Evolutionary conservation across 768 basidiomycete species (phyloP).

Genomic region (Leccinum incarnatum): DNA sequence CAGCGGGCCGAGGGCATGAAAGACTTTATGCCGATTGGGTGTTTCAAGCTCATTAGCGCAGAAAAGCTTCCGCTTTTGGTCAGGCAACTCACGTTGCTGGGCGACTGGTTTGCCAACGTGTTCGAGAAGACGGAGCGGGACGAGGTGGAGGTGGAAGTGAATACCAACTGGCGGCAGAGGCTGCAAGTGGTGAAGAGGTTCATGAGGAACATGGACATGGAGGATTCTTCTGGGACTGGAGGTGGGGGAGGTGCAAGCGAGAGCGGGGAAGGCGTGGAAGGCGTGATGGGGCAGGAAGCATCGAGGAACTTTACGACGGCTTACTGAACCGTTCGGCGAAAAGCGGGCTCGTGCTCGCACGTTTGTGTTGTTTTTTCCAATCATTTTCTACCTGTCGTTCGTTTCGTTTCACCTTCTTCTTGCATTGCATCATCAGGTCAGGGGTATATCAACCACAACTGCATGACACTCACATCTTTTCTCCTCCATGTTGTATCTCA

Average conservation of each 20-base stretch:
- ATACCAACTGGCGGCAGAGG: conserved; percentile 86
- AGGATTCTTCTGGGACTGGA: conserved; percentile 13
- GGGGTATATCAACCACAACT: conserved; percentile 9
- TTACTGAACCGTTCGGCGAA: conserved; percentile 34
- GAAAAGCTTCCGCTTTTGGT: conserved; percentile 83
- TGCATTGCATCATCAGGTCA: conserved; percentile 10
- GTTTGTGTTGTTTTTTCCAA: neutral
- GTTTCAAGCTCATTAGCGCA: conserved; percentile 92
- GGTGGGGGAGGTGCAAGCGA: conserved; percentile 16
- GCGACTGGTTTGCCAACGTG: conserved; percentile 88
- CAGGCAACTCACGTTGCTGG: conserved; percentile 80
- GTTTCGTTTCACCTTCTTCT: conserved; percentile 12
- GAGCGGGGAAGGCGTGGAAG: conserved; percentile 32
- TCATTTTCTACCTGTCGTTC: conserved; percentile 13
- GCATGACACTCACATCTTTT: conserved; percentile 3
- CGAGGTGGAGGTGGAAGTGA: conserved; percentile 69
- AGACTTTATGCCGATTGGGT: conserved; percentile 89
- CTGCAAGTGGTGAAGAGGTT: conserved; percentile 78
- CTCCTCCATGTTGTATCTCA: conserved; percentile 12
- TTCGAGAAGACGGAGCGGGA: conserved; percentile 74
- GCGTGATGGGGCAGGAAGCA: conserved; percentile 50
- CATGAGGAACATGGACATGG: conserved; percentile 27
- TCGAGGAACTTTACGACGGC: conserved; percentile 58
- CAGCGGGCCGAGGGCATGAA: conserved; percentile 90
- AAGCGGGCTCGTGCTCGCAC: conserved; percentile 1